Evolutionary conservation across 169 alveolate genomes (phyloP).

Genomic region (Plasmodium gonderi): DNA sequence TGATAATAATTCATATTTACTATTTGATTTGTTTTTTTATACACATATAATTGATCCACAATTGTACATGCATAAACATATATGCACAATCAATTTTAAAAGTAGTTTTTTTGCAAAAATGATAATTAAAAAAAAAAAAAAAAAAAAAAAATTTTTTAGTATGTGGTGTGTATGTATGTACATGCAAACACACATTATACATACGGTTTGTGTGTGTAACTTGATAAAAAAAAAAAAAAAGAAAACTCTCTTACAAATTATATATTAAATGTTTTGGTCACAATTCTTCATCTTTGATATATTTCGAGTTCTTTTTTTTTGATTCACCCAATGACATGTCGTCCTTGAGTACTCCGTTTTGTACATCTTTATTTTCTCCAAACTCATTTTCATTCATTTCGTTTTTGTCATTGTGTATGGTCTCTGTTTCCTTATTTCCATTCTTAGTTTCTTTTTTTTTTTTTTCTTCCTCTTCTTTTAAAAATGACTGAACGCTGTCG

Average conservation of each 20-base stretch:
- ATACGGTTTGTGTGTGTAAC: too few species aligned
- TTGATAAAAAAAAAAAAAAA: too few species aligned
- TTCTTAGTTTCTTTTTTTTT: not conserved
- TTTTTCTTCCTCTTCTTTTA: conserved; percentile 24
- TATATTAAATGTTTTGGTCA: not conserved
- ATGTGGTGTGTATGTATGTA: not conserved
- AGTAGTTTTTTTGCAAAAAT: not conserved
- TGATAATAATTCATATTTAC: too few species aligned
- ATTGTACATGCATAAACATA: not conserved
- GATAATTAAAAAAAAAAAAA: too few species aligned
- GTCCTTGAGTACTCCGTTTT: not conserved
- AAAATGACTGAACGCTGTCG: conserved; percentile 35
- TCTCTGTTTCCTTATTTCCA: not conserved
- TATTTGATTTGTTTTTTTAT: too few species aligned
- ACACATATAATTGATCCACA: too few species aligned
- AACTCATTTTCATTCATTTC: not conserved
- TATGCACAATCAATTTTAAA: not conserved
- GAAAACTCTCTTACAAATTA: not conserved
- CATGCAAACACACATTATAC: too few species aligned
- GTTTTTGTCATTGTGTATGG: not conserved
- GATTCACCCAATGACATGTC: not conserved
- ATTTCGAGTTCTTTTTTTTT: not conserved
- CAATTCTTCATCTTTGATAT: conserved; percentile 17
- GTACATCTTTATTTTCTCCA: not conserved
- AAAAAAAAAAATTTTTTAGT: not conserved